Evolutionary conservation across 371 early-diverging fungal species (phyloP).

Genomic region (Fennellomyces sp.): DNA sequence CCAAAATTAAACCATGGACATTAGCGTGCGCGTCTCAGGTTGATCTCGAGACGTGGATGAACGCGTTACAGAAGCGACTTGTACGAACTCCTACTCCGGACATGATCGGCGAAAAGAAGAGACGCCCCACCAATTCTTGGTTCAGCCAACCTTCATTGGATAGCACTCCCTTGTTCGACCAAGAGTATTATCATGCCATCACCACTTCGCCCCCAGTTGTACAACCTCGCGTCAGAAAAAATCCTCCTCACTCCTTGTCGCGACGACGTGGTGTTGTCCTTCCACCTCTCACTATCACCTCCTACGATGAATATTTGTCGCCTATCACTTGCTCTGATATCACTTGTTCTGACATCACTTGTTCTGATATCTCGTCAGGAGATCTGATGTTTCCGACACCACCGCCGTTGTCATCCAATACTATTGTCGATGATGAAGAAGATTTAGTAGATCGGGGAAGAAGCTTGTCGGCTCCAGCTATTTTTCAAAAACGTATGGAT

Average conservation of each 20-base stretch:
- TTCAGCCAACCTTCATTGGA: constrained; percentile 4
- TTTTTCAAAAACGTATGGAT: not conserved
- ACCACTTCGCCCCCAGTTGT: not conserved
- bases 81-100: not conserved
- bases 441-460: not conserved
- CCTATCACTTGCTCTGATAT: too few relatives aligned
- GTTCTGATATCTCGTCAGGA: too few relatives aligned
- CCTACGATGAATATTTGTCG: too few relatives aligned
- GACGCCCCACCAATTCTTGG: constrained; percentile 1
- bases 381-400: not conserved
- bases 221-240: constrained; percentile 5
- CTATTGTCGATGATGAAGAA: not conserved
- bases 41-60: constrained; percentile 28
- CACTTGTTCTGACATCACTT: too few relatives aligned
- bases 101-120: not conserved
- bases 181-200: constrained; percentile 5
- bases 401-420: not conserved
- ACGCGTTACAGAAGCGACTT: constrained; percentile 2
- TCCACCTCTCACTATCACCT: not conserved
- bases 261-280: constrained; percentile 2
- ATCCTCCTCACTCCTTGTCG: constrained; percentile 3
- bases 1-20: constrained; percentile 24
- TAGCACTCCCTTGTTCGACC: not conserved
- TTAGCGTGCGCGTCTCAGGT: constrained; percentile 27
- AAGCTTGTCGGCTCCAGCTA: not conserved